A percentile compares a stretch with the other conserved stretches of the same genome.
phyloP scores from a whole-genome alignment of 1,284 basidiomycete genomes.

The Cryptococcus hybrid region DNA sequence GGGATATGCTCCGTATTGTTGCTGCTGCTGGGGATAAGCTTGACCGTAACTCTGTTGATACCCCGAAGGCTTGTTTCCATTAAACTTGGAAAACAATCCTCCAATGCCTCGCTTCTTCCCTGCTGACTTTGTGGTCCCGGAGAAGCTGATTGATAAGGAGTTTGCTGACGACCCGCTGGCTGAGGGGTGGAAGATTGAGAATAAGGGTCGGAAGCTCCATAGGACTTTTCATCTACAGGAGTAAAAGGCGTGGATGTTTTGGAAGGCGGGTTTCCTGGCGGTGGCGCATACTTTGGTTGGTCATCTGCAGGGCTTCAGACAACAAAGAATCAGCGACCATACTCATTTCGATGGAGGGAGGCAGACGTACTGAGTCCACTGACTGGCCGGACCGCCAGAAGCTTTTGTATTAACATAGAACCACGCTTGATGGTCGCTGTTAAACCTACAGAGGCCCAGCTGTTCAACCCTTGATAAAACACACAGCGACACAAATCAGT shows the following conservation, averaged over 20 bases:
- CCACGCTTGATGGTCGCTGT: slow-evolving; percentile 49
- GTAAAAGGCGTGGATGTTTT: slow-evolving; percentile 11
- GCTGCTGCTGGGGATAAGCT: slow-evolving; percentile 21
- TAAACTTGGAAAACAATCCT: slow-evolving; percentile 41
- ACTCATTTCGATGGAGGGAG: neutral
- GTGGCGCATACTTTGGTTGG: slow-evolving; percentile 29
- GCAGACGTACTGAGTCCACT: slow-evolving; percentile 49
- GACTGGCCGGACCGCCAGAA: slow-evolving; percentile 39
- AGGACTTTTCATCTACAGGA: slow-evolving; percentile 6
- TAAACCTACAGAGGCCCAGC: slow-evolving; percentile 25
- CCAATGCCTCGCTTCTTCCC: slow-evolving; percentile 30
- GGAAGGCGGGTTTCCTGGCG: slow-evolving; percentile 38
- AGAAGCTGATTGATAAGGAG: slow-evolving; percentile 6
- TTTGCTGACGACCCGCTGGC: slow-evolving; percentile 5
- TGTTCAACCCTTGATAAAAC: neutral
- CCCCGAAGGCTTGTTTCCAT: slow-evolving; percentile 8
- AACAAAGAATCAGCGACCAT: neutral
- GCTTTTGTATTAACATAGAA: slow-evolving; percentile 51
- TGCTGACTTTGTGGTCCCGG: slow-evolving; percentile 7
- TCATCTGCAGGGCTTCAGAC: slow-evolving; percentile 43
- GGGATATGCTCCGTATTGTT: slow-evolving; percentile 23
- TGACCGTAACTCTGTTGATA: neutral
- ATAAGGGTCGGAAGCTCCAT: slow-evolving; percentile 1
- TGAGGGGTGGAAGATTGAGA: slow-evolving; percentile 3
- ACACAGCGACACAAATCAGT: neutral